A percentile compares a stretch with the other conserved stretches of the same genome.
Evolutionary conservation across 2,329 filamentous ascomycete genomes (phyloP).

Genomic region (Ambrosiella cleistominuta): DNA sequence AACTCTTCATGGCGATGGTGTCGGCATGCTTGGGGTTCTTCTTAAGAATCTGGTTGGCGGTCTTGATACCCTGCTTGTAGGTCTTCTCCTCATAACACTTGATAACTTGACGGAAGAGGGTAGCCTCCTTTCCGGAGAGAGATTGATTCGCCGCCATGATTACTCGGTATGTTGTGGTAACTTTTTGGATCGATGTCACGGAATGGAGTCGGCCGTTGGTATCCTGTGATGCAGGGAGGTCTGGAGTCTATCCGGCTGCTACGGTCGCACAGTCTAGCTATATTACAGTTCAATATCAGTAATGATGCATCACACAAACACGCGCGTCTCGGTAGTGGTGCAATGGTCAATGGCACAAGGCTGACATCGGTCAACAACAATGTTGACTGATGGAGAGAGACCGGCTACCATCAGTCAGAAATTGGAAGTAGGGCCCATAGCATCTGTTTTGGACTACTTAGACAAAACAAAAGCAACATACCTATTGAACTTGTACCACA

Average conservation of each 20-base stretch:
- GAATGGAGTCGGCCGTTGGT: neutral
- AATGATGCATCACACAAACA: no score
- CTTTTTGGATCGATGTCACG: neutral
- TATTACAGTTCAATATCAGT: no score
- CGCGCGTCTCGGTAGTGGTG: no score
- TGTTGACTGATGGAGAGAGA: neutral
- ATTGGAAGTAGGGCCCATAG: no score
- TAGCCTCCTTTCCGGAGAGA: constrained; percentile 71
- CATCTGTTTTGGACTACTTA: neutral
- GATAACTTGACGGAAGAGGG: constrained; percentile 87
- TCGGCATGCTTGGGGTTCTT: constrained; percentile 95
- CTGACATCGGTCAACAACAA: neutral
- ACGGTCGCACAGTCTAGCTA: neutral
- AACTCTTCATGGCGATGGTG: constrained; percentile 95
- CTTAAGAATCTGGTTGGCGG: constrained; percentile 86
- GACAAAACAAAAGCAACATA: neutral
- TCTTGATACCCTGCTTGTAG: constrained; percentile 87
- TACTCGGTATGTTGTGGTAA: constrained; percentile 14
- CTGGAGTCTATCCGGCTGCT: neutral
- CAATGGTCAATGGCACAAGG: neutral
- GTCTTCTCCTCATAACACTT: constrained; percentile 97
- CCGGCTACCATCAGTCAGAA: no score
- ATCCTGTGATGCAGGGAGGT: neutral
- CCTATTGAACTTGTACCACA: neutral
- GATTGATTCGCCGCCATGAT: constrained; percentile 36